phyloP scores from a whole-genome alignment of 106 monocot species.

The Vanilla planifolia region DNA sequence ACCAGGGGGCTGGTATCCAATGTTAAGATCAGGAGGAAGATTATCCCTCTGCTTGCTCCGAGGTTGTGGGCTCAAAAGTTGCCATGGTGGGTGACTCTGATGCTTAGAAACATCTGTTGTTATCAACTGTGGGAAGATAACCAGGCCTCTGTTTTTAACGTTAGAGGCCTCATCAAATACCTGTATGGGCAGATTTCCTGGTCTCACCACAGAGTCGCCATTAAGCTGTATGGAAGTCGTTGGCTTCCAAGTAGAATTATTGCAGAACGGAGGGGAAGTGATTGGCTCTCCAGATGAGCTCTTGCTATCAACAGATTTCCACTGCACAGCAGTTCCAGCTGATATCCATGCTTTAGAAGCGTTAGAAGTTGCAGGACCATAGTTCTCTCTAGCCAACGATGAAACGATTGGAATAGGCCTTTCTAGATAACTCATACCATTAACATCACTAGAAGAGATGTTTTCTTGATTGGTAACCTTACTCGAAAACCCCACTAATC shows the following conservation, averaged over 20 bases:
- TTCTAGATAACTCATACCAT: constrained; percentile 6
- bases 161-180: constrained; percentile 13
- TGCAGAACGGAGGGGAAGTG: constrained; percentile 19
- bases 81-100: constrained; percentile 40
- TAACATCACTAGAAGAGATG: constrained; percentile 5
- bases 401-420: constrained; percentile 19
- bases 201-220: constrained; percentile 18
- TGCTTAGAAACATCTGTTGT: constrained; percentile 28
- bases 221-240: constrained; percentile 16
- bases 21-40: constrained; percentile 68
- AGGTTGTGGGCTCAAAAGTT: constrained; percentile 26
- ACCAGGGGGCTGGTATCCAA: constrained; percentile 54
- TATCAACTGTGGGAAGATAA: constrained; percentile 57
- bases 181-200: constrained; percentile 13
- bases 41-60: constrained; percentile 44
- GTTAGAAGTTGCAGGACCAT: constrained; percentile 26
- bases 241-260: constrained; percentile 24
- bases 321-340: constrained; percentile 21
- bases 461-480: constrained; percentile 22
- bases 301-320: constrained; percentile 13
- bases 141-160: constrained; percentile 31
- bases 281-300: constrained; percentile 16
- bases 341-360: constrained; percentile 62
- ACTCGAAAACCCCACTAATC: constrained; percentile 23
- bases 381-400: constrained; percentile 22